Base-by-base conservation (phyloP, 2,329 filamentous ascomycete genomes). In the Colletotrichum tofieldiae region DNA sequence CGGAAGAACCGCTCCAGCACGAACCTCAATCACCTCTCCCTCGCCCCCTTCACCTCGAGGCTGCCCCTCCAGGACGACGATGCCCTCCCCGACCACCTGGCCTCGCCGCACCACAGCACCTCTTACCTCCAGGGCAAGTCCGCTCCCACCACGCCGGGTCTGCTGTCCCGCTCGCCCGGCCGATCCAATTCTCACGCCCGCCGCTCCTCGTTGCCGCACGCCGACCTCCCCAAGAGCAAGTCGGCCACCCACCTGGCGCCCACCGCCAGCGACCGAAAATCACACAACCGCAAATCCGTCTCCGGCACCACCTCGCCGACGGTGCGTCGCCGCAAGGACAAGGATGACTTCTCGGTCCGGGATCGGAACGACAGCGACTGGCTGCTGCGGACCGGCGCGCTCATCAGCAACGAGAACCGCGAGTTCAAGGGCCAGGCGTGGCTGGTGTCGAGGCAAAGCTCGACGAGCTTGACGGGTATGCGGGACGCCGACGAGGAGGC, bases 381-480 rank as follows among this genome's bases (percentile, higher is more conserved):
- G 91, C 82, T 93, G 56, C 83, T 92, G 32, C 86, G 91, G 39
- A 87, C 90, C 0, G 91, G 91, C 58, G 90, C 90, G 8, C 78
- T 91, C 58, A 88, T 93, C 75, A 88, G 88, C 68, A 87, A 86
- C 63, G 89, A 91, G 78, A 85, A 90, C 23, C 85, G 91, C 68
- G 91, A 93, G 78, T 91, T 85, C 77, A 93, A 93, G 80, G 92
- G 92, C 18, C 91, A 93, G 80, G 83, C 88, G 18, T 93, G 92
- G 92, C 86, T 93, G 26, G 84, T 89, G n/a, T 89, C 90, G 32
- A 86, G 90, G 58, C 89, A 88, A 66, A 92, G 90, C 78, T 92
- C 90, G 1, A 93, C 90, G 11, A 91, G 88, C 77, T 84, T 93
- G 23, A 82, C 86, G 0, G 88, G 85, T 32, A 80, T 86, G 77